Evolutionary conservation across 1,284 basidiomycete species (phyloP).

Genomic region (Irpex sp.): DNA sequence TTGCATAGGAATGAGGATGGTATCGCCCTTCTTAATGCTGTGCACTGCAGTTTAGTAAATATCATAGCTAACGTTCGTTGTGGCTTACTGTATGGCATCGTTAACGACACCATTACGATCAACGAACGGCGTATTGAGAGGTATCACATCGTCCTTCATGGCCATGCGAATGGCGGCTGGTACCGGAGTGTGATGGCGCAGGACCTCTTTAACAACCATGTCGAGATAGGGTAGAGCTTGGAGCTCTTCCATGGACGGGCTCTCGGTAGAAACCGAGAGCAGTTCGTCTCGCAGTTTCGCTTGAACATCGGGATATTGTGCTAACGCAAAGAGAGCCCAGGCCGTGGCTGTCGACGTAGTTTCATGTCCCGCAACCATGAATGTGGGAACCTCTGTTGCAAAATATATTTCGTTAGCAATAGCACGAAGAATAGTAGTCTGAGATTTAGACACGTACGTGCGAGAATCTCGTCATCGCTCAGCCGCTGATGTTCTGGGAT

Average conservation of each 20-base stretch:
- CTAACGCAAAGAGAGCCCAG: constrained; percentile 66
- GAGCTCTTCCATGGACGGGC: constrained; percentile 56
- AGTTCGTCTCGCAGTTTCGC: constrained; percentile 69
- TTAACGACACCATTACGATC: constrained; percentile 24
- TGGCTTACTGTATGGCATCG: neutral
- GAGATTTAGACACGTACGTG: constrained; percentile 37
- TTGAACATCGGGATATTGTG: constrained; percentile 54
- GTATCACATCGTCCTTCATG: constrained; percentile 44
- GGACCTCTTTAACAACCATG: constrained; percentile 62
- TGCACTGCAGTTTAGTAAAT: no score
- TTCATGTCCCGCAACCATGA: constrained; percentile 73
- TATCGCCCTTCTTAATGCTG: constrained; percentile 41
- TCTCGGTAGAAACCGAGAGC: constrained; percentile 30
- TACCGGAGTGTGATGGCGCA: constrained; percentile 67
- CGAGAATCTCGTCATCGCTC: constrained; percentile 53
- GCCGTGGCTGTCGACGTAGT: constrained; percentile 46
- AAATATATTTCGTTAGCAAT: neutral
- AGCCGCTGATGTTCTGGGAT: constrained; percentile 40
- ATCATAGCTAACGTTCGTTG: neutral
- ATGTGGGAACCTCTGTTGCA: constrained; percentile 51
- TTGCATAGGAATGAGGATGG: constrained; percentile 44
- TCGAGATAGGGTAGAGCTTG: constrained; percentile 60
- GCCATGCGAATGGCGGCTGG: constrained; percentile 48
- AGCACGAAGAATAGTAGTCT: neutral
- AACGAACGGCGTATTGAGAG: constrained; percentile 26